Evolutionary conservation across 1,139 yeast species (phyloP), one percentile per base, ranked within the genome.

Genomic region (Oligophagozyma castellii): DNA sequence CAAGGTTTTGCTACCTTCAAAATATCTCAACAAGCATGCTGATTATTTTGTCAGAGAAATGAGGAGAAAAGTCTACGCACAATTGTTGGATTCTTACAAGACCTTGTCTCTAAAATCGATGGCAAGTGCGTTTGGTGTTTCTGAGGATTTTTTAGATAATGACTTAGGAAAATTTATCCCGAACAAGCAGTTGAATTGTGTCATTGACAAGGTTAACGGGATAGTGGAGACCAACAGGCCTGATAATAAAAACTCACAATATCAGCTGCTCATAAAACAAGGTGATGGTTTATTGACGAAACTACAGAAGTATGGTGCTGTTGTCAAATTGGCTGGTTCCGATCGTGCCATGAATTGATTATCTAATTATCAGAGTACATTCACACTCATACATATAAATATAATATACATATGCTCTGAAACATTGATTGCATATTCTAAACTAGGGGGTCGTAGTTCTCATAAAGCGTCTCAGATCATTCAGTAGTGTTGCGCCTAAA

Each of bases 151-250:
- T 49, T 63, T 92, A 49, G 80, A 73, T 46, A 64, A 64, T 33
- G 98, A 92, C 53, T 64, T 92, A 44, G 72, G 94, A 48, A 79
- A 75, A 50, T 84, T 86, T 51, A 84, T 92, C 44, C 95, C 96
- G 23, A 86, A 76, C 55, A 84, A 86, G 51, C 83, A 83, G 55
- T 67, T 92, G 52, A 86, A 84, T 58, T 92, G 98, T 59, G 86
- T 92, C 31, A 84, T 92, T 52, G 98, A 92, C 54, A 71, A 84
- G 47, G 98, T 89, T 31, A 81, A 84, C 53, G 96, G 96, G 5
- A 83, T 89, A 37, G 81, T 92, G 40, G 93, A 83, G 53, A 92
- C 98, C 16, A 89, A 84, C 56, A 70, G 96, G 44, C 95, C 95
- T 3, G 98, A 89, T 55, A 84, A 79, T 57, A 89, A 92, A 59